Base-by-base conservation (phyloP, 192 early-diverging fungal genomes). In the Phlyctochytrium arcticum region DNA sequence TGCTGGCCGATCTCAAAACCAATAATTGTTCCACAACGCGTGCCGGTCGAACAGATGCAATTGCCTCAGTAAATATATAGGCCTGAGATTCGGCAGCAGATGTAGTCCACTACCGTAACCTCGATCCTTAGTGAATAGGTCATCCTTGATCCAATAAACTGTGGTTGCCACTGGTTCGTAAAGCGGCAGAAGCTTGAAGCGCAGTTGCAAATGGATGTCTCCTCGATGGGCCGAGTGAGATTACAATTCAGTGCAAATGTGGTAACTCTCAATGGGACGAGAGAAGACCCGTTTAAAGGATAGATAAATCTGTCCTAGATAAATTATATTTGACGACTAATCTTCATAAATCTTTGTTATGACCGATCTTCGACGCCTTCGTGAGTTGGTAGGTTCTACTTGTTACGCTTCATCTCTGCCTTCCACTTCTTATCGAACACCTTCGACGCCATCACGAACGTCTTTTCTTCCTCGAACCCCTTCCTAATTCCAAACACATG, bases 381-480 rank as follows among this genome's bases (percentile, higher is more conserved):
- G 42, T 44, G 1, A 44, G 42, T 2, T 44, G 1, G 42, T 44
- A 44, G 42, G 42, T 44, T 44, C 42, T 44, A 44, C 42, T 44
- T 44, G 2, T 44, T 44, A 44, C 42, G 2, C 42, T 44, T 44
- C 42, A 44, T 44, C 42, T 44, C 21, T 2, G 42, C 42, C 42
- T 44, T 44, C 59, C 59, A 60, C 19, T 60, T 46, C 46, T 60
- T 60, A 19, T 33, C 2, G 27, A 60, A 60, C n/a, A 31, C 37
- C 31, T 46, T 60, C 59, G 39, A 31, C 17, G 59, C 37, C 39
- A n/a, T 33, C 59, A 15, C 39, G 31, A 60, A 60, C 42, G 39
- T 30, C 31, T 60, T 63, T 33, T 63, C 61, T 51, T 63, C 61
- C 32, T 63, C 27, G 21, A 63, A 53, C 34, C 61, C 61, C 48